A percentile compares a stretch with the other conserved stretches of the same genome.
Conservation (phyloP, 805 yeast genomes). For the Ogataea trehaloabstinens region DNA sequence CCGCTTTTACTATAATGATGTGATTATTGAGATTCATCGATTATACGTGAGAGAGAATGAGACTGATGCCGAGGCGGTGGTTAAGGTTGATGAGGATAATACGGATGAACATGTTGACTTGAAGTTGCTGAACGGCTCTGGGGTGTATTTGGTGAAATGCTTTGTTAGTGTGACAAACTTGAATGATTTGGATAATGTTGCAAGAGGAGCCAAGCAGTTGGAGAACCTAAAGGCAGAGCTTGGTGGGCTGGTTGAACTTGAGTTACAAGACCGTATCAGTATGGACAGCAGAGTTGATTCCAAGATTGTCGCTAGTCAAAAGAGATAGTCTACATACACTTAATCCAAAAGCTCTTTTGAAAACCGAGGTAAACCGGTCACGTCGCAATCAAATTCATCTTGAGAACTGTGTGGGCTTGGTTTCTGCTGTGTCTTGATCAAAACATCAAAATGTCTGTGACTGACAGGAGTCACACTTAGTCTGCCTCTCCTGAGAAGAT, state of each 20-base stretch:
- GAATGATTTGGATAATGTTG: slow-evolving; percentile 72
- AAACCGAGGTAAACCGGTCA: slow-evolving; percentile 9
- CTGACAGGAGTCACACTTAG: slow-evolving; percentile 52
- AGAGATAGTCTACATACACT: slow-evolving; percentile 2
- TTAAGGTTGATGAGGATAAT: slow-evolving; percentile 8
- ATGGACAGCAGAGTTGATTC: slow-evolving; percentile 74
- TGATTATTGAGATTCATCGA: slow-evolving; percentile 58
- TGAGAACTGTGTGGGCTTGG: slow-evolving; percentile 12
- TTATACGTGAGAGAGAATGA: slow-evolving; percentile 36
- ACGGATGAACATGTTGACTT: slow-evolving; percentile 4
- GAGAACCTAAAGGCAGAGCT: slow-evolving; percentile 62
- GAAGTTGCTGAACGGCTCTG: slow-evolving; percentile 46
- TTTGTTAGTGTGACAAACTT: slow-evolving; percentile 68
- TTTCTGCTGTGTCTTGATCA: slow-evolving; percentile 35
- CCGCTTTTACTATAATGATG: slow-evolving; percentile 58
- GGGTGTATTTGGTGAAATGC: slow-evolving; percentile 58
- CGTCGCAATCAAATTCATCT: slow-evolving; percentile 22
- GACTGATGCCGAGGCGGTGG: slow-evolving; percentile 1
- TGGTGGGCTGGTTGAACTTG: slow-evolving; percentile 63
- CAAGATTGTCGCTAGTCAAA: slow-evolving; percentile 19
- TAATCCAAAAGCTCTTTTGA: slow-evolving; percentile 6
- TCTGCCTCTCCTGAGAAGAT: slow-evolving; percentile 47
- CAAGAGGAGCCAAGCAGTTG: slow-evolving; percentile 62
- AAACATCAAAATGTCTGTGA: slow-evolving; percentile 38
- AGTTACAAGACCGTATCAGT: slow-evolving; percentile 70